Evolutionary conservation across 768 basidiomycete genomes (phyloP), one percentile per base, ranked within the genome.

Genomic region (Leucosporidium scottii): DNA sequence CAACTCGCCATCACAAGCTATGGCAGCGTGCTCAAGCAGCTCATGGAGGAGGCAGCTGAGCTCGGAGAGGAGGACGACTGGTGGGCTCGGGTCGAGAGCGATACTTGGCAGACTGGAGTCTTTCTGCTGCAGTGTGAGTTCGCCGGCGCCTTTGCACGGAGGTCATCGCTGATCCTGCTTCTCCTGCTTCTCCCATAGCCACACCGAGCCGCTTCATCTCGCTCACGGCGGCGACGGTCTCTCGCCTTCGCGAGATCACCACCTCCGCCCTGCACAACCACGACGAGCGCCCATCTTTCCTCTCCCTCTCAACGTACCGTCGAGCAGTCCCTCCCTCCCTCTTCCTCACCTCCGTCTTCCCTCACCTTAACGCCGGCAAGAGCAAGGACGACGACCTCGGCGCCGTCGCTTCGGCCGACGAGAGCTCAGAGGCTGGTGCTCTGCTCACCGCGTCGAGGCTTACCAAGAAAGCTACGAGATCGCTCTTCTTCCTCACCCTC

Each of bases 121-220:
- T 91, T 88, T 77, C 81, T 93, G 31, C 69, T 93, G 2, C 89
- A 93, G 80, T 89, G 91, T 93, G 75, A 73, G 86, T 81, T 8
- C 28, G 49, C 6, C 39, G 18, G 48, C 69, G 73, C 57, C 6
- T 30, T 68, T 56, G 51, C 49, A 74, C 71, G 12, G 80, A 78
- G 7, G 67, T 8, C 28, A 65, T 23, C 34, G 34, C 34, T 34
- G 34, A 34, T 13, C 39, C 10, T 12, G 20, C 66, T 61, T 44
- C 61, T 36, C 27, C 62, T 49, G 34, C 77, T 87, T 59, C 53
- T 83, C 13, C 34, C n/a, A 31, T 44, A 77, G 78, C 30, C 79
- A 80, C 17, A 65, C 86, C 57, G 79, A 78, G 18, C 76, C 79
- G 27, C 81, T 79, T 61, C 79, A 82, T 57, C 76, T 84, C 48